phyloP scores from a whole-genome alignment of 2,329 filamentous ascomycete species.

The Westerdykella sp. region DNA sequence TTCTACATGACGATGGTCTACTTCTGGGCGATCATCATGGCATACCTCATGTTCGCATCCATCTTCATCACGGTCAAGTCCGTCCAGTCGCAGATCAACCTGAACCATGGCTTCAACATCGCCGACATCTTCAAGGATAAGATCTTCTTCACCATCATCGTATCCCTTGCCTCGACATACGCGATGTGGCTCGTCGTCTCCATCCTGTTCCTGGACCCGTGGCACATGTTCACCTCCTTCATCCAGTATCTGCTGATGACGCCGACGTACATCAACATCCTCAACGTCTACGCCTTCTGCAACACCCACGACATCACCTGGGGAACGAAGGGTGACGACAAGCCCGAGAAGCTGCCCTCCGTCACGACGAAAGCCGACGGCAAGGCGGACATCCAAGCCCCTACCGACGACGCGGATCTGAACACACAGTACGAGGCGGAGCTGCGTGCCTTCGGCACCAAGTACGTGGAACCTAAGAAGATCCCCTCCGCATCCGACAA shows the following conservation, averaged over 20 bases:
- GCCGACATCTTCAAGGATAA: constrained; percentile 74
- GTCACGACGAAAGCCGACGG: constrained; percentile 89
- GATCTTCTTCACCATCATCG: constrained; percentile 87
- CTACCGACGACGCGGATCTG: constrained; percentile 86
- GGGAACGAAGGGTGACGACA: constrained; percentile 98
- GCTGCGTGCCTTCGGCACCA: constrained; percentile 64
- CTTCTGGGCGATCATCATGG: constrained; percentile 96
- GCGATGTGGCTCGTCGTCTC: constrained; percentile 88
- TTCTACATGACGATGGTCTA: constrained; percentile 97
- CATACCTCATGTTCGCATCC: constrained; percentile 86
- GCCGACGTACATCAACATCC: constrained; percentile 94
- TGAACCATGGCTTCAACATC: constrained; percentile 60
- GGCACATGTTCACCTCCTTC: constrained; percentile 97
- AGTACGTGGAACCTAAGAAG: constrained; percentile 67
- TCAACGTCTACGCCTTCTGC: constrained; percentile 98
- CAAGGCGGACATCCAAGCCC: constrained; percentile 82
- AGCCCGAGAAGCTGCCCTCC: constrained; percentile 80
- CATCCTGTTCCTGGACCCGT: constrained; percentile 92
- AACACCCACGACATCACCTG: constrained; percentile 97
- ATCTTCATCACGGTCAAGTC: constrained; percentile 88
- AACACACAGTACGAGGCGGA: constrained; percentile 93
- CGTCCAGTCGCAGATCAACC: constrained; percentile 63
- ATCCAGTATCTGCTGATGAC: constrained; percentile 91
- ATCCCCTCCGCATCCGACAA: constrained; percentile 60
- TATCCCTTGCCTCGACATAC: constrained; percentile 88